A percentile compares a stretch with the other conserved stretches of the same genome.
Evolutionary conservation across 169 alveolate genomes (phyloP).

Genomic region (Eimeria acervulina): DNA sequence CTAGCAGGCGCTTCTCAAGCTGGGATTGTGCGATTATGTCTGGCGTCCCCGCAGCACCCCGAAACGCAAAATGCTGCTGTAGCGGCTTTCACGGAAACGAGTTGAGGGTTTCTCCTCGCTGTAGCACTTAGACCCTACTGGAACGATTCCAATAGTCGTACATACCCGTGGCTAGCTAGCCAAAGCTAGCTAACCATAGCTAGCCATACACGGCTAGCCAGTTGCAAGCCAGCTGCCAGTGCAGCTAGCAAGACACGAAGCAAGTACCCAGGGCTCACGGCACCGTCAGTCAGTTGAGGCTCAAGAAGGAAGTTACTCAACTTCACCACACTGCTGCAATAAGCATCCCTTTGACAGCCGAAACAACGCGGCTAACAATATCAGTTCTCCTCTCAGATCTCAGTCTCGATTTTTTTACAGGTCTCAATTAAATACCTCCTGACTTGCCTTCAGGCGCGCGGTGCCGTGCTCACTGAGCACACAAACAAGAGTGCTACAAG

Average conservation of each 20-base stretch:
- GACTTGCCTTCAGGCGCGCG: conserved; percentile 10
- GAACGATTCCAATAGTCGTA: not conserved
- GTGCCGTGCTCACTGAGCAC: conserved; percentile 14
- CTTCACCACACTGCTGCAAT: not conserved
- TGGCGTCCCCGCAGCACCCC: not conserved
- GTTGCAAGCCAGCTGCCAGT: not conserved
- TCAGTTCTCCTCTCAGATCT: not conserved
- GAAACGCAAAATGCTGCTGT: not conserved
- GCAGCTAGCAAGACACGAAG: not conserved
- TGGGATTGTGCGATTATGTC: not conserved
- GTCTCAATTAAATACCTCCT: not conserved
- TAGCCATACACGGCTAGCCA: not conserved
- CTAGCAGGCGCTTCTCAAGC: not conserved
- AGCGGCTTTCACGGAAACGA: not conserved
- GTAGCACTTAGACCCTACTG: not conserved
- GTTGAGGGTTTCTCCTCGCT: not conserved
- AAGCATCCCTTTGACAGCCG: not conserved
- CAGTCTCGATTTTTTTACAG: not conserved
- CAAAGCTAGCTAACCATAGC: not conserved
- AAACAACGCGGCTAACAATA: not conserved
- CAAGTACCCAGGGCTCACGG: not conserved
- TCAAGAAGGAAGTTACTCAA: not conserved
- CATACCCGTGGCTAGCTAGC: not conserved
- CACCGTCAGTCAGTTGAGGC: not conserved
- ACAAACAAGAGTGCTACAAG: not conserved